Percentiles rank a stretch among this genome's conserved stretches.
Conservation (phyloP, 2,329 filamentous ascomycete genomes). For the Scolecobasidium constrictum region DNA sequence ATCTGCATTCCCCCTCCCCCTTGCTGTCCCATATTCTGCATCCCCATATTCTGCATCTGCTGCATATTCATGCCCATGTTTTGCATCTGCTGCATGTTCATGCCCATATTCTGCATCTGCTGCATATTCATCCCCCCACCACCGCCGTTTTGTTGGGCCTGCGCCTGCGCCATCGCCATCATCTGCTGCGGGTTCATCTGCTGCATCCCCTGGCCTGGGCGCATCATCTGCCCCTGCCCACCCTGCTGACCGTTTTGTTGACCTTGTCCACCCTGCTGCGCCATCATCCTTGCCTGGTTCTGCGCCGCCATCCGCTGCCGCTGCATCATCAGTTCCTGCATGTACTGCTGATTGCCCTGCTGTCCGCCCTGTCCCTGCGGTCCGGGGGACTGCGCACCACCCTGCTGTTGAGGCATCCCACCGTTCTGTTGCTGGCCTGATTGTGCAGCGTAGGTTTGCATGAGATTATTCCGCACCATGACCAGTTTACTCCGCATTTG, state of each 20-base stretch:
- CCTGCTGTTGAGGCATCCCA: not conserved
- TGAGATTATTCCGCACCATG: not conserved
- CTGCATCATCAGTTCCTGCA: constrained; percentile 22
- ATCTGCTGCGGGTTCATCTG: constrained; percentile 10
- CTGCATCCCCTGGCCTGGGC: constrained; percentile 10
- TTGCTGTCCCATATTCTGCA: no score
- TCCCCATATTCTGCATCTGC: not conserved
- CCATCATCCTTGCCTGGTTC: constrained; percentile 8
- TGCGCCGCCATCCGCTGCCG: constrained; percentile 13
- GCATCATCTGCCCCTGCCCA: constrained; percentile 11
- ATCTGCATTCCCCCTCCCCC: no score
- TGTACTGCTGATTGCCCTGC: constrained; percentile 5
- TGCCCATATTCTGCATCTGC: not conserved
- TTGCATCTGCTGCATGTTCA: not conserved
- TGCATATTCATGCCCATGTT: not conserved
- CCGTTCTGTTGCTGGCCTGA: constrained; percentile 5
- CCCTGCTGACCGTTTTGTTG: constrained; percentile 15
- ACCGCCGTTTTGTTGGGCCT: not conserved
- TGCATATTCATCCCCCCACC: not conserved
- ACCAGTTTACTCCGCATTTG: constrained; percentile 10
- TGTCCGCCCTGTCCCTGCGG: constrained; percentile 4
- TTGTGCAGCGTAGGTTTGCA: constrained; percentile 9
- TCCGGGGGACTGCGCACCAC: not conserved
- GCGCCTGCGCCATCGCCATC: constrained; percentile 2
- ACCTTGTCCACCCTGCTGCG: constrained; percentile 14